Base-by-base conservation (phyloP, 2,329 filamentous ascomycete species). In the Penicillium occitanis region DNA sequence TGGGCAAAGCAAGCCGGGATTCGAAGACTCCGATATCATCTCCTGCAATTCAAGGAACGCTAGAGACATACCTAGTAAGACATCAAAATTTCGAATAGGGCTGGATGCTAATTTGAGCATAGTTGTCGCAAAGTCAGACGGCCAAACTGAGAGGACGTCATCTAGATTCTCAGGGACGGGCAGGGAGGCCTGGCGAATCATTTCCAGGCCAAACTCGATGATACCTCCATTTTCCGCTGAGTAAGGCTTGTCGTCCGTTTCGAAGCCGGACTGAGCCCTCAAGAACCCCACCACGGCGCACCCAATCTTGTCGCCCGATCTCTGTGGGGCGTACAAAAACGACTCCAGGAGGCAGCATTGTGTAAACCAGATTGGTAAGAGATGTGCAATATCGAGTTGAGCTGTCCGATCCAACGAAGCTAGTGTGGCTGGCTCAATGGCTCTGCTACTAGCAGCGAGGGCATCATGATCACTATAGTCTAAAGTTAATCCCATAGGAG, bases 331-430 rank as follows among this genome's bases (percentile, higher is more conserved):
- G 28, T 60, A 44, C 37, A 60, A 28, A 17, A 60, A 44, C 7
- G 37, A 30, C n/a, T 60, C 58, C 37, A 60, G 35, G 5, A 60
- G 37, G 28, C 58, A 42, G 35, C 37, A 44, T 3, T 60, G 58
- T 5, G 35, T 46, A 60, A 60, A 60, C 58, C 58, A 60, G 37
- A 60, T 25, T 60, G 58, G 33, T 44, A 60, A 28, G n/a, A 60
- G 22, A 60, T 60, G 17, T 19, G 51, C 28, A 55, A 55, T 35
- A 11, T 55, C 33, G 28, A 55, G 17, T 35, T 55, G 51, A 35
- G 28, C 51, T 55, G 51, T 55, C 51, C 17, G 17, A 55, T 55
- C 51, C 28, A 35, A 35, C 51, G 51, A 55, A 35, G 28, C 51
- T 55, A 35, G 17, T 35, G 51, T 55, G 28, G 51, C 51, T 33